A percentile compares a stretch with the other conserved stretches of the same genome.
Evolutionary conservation across 139 green algal species (phyloP).

Genomic region (Deuterostichococcus epilithicus): DNA sequence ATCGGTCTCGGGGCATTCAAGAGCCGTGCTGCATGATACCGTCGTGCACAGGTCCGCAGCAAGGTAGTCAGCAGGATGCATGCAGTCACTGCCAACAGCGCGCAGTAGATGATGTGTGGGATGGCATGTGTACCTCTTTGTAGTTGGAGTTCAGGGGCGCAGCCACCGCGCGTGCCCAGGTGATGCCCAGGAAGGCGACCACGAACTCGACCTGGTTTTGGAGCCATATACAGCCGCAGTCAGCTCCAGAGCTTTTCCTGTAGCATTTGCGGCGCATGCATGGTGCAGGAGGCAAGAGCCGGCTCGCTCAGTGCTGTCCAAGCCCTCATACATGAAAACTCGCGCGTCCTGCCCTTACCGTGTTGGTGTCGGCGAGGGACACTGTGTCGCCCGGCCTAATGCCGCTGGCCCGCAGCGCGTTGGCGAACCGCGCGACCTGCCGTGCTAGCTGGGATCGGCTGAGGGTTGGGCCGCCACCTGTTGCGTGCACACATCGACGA

Average conservation of each 20-base stretch:
- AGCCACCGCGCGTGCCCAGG: conserved; percentile 47
- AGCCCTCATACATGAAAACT: too few species aligned
- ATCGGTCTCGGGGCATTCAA: too few species aligned
- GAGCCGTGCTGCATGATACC: conserved; percentile 5
- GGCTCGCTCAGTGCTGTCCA: too few species aligned
- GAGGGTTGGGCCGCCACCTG: conserved; percentile 19
- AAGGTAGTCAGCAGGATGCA: too few species aligned
- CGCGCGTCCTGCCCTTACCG: conserved; percentile 23
- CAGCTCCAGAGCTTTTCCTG: background rate
- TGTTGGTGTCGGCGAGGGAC: conserved; percentile 61
- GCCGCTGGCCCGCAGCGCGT: conserved; percentile 25
- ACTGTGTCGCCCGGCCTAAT: conserved; percentile 56
- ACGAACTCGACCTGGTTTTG: conserved; percentile 59
- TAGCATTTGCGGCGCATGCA: background rate
- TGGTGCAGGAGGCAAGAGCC: too few species aligned
- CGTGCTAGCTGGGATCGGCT: conserved; percentile 22
- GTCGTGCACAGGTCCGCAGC: too few species aligned
- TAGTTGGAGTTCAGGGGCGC: conserved; percentile 71
- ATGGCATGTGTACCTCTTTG: conserved; percentile 25
- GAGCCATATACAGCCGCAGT: background rate
- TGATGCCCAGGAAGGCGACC: conserved; percentile 62
- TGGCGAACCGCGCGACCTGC: conserved; percentile 22
- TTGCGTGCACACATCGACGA: too few species aligned
- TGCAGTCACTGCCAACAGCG: background rate
- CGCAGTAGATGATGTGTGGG: too few species aligned